Base-by-base conservation (phyloP, 331 rosid species). In the Prunus yedoensis region DNA sequence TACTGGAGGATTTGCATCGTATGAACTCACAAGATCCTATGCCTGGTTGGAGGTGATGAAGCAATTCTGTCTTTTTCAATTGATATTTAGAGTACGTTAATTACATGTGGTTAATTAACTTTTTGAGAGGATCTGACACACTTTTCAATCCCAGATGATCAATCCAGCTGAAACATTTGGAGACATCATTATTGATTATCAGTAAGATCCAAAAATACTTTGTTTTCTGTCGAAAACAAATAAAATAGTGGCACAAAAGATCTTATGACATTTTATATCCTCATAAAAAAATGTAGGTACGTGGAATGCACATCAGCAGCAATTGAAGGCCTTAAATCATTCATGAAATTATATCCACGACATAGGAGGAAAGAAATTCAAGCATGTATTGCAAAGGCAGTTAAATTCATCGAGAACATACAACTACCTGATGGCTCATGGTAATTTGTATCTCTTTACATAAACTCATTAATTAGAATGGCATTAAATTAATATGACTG, bases 11-110 rank as follows among this genome's bases (percentile, higher is more conserved):
- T 90, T 85, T 78, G 94, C 96, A 45, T 87, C 97, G 28, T 92
- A 90, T 74, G 97, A 92, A 77, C 96, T 86, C 74, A 92, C 97
- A 41, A 88, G 97, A 88, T 92, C 96, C 3, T 86, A 84, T 43
- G 64, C 83, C 59, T 92, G 90, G 93, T 41, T 90, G 38, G 96
- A 92, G 96, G 97, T 86, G 70, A 70, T 23, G 62, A 41, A 27
- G 8, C 41, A 63, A 72, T 65, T 20, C 4, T 45, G 25, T 66
- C 9, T 1, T 46, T 64, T 45, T 41, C 15, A 65, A 21, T 52
- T 43, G 11, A 5, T 59, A 11, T 59, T 35, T 43, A 23, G 3
- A 56, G 15, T 32, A 25, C 10, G 10, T 0, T 21, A 25, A 18
- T 35, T 20, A 76, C 5, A n/a, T 35, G 4, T 8, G 43, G 21